These are phyloP conservation scores for Lathyrus oleraceus DNA, from an alignment of 306 rosid genomes.

Conservation along the genomic window DNA sequence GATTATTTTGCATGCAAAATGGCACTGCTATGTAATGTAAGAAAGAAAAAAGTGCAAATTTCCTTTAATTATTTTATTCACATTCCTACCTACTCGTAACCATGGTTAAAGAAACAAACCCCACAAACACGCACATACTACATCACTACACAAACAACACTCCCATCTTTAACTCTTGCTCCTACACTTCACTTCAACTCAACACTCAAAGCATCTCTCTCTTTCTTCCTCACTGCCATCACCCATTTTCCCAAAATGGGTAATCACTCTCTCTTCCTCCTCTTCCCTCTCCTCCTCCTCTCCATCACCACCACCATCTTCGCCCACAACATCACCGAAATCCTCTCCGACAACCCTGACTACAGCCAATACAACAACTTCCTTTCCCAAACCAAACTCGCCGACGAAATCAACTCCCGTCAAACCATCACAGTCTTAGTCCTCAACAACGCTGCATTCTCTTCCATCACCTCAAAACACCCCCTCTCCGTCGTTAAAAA, in stretches of 20 bases:
- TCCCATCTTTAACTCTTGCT: conserved; percentile 13
- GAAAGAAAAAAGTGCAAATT: neutral
- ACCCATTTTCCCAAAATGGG: conserved; percentile 48
- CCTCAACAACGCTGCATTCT: conserved; percentile 61
- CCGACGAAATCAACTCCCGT: conserved; percentile 89
- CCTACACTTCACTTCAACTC: neutral
- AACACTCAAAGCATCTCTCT: neutral
- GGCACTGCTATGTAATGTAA: no score
- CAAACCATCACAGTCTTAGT: conserved; percentile 78
- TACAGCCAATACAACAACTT: conserved; percentile 59
- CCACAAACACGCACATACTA: neutral
- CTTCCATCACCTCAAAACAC: conserved; percentile 57
- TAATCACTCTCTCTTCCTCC: neutral
- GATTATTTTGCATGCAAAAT: no score
- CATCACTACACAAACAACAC: neutral
- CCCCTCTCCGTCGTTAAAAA: conserved; percentile 81
- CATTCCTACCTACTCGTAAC: conserved; percentile 29
- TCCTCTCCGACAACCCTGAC: conserved; percentile 58
- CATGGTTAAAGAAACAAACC: conserved; percentile 44
- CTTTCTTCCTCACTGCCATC: neutral
- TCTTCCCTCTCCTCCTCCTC: conserved; percentile 28
- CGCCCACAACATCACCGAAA: conserved; percentile 89
- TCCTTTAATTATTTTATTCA: neutral
- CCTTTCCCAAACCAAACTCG: conserved; percentile 64
- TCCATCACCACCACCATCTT: conserved; percentile 41